Evolutionary conservation across 2,329 filamentous ascomycete species (phyloP).

Genomic region (Cladosporium phlei): DNA sequence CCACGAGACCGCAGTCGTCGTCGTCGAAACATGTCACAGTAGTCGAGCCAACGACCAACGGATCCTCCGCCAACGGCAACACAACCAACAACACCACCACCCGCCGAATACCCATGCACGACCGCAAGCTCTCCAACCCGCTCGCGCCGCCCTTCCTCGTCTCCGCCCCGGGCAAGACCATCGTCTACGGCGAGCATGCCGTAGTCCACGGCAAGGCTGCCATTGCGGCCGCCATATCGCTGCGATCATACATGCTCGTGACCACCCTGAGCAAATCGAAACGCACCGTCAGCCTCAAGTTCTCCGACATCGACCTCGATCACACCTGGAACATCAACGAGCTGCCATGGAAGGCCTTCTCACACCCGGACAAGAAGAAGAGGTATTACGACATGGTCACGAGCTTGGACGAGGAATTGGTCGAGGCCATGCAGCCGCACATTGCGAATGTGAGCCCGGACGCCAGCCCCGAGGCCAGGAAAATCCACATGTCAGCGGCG

Average conservation of each 20-base stretch:
- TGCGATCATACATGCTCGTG: constrained; percentile 94
- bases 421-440: constrained; percentile 75
- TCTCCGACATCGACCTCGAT: constrained; percentile 82
- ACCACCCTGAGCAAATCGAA: constrained; percentile 90
- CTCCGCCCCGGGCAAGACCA: constrained; percentile 95
- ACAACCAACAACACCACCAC: too few relatives aligned
- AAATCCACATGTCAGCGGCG: constrained; percentile 78
- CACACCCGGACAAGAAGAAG: constrained; percentile 79
- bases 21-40: constrained; percentile 11
- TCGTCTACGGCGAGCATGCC: constrained; percentile 95
- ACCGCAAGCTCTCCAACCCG: constrained; percentile 44
- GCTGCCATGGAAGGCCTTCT: constrained; percentile 80
- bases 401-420: constrained; percentile 73
- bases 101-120: constrained; percentile 12
- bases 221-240: constrained; percentile 89
- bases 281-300: constrained; percentile 79
- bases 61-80: neutral
- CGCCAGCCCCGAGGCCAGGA: constrained; percentile 66
- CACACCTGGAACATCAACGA: constrained; percentile 94
- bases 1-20: constrained; percentile 2
- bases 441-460: constrained; percentile 65
- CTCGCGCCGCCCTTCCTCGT: constrained; percentile 92
- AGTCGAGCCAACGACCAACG: constrained; percentile 3
- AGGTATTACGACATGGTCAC: constrained; percentile 84
- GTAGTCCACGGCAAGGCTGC: constrained; percentile 97